Evolutionary conservation across 192 early-diverging fungal genomes (phyloP).

Genomic region (Coemansia sp.): DNA sequence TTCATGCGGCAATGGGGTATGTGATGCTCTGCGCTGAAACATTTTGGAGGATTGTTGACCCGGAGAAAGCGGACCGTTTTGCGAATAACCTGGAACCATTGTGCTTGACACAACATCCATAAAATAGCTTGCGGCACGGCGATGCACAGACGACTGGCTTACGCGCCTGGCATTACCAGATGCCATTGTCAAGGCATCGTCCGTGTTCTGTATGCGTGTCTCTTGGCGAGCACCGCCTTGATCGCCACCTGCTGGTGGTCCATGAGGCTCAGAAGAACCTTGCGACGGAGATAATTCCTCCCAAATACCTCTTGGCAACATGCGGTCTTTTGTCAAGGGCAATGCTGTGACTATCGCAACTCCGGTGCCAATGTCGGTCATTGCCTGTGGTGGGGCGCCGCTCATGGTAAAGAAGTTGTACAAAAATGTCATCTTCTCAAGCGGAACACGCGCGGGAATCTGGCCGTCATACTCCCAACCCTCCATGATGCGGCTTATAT

Average conservation of each 20-base stretch:
- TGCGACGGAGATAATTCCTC: neutral
- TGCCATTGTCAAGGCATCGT: constrained; percentile 7
- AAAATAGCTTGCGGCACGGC: constrained; percentile 19
- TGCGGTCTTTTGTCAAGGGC: constrained; percentile 33
- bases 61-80: neutral
- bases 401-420: constrained; percentile 43
- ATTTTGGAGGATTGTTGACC: constrained; percentile 4
- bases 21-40: constrained; percentile 22
- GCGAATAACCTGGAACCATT: neutral
- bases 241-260: neutral
- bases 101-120: constrained; percentile 8
- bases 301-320: constrained; percentile 41
- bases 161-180: neutral
- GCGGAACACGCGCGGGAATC: constrained; percentile 31
- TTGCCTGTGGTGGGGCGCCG: constrained; percentile 27
- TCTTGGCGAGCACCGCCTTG: neutral
- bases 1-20: constrained; percentile 20
- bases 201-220: neutral
- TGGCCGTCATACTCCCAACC: constrained; percentile 50
- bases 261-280: constrained; percentile 1
- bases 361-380: constrained; percentile 45
- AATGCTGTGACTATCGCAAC: constrained; percentile 37
- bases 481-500: constrained; percentile 34
- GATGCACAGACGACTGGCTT: constrained; percentile 14
- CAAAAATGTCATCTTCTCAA: constrained; percentile 41